A percentile compares a stretch with the other conserved stretches of the same genome.
phyloP scores from a whole-genome alignment of 345 rosid species.

The Erucastrum elatum region DNA sequence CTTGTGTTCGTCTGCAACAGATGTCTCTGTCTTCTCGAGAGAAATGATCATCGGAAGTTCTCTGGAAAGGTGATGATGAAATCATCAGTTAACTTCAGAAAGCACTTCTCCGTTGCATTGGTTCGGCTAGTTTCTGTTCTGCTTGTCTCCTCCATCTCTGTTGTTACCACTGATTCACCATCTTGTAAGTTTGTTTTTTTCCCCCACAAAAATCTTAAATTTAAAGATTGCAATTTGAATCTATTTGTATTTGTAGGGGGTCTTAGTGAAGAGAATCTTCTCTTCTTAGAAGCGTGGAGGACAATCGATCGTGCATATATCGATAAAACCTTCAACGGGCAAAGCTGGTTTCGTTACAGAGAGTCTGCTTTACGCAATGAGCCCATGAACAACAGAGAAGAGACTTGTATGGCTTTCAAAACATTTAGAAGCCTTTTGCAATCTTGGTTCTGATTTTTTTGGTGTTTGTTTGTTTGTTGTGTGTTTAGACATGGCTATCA shows the following conservation, averaged over 20 bases:
- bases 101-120: conserved; percentile 46
- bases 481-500: conserved; percentile 71
- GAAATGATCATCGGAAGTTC: conserved; percentile 27
- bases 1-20: conserved; percentile 33
- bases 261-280: conserved; percentile 77
- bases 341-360: conserved; percentile 97
- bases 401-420: conserved; percentile 63
- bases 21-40: conserved; percentile 26
- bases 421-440: neutral
- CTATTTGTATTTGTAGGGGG: too few species aligned
- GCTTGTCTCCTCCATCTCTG: conserved; percentile 64
- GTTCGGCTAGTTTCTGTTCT: conserved; percentile 48
- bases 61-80: conserved; percentile 27
- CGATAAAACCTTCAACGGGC: conserved; percentile 91
- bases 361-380: conserved; percentile 84
- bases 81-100: conserved; percentile 43
- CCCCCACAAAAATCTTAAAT: too few species aligned
- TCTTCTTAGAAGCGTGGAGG: conserved; percentile 96
- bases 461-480: conserved; percentile 30
- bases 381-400: conserved; percentile 82
- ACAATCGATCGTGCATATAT: conserved; percentile 89
- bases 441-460: conserved; percentile 12
- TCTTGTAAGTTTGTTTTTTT: conserved; percentile 70
- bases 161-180: conserved; percentile 49
- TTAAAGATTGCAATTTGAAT: too few species aligned